Percentiles rank a stretch among this genome's conserved stretches.
Conservation (phyloP, 73 alveolate species). For the Paramecium octaurelia region DNA sequence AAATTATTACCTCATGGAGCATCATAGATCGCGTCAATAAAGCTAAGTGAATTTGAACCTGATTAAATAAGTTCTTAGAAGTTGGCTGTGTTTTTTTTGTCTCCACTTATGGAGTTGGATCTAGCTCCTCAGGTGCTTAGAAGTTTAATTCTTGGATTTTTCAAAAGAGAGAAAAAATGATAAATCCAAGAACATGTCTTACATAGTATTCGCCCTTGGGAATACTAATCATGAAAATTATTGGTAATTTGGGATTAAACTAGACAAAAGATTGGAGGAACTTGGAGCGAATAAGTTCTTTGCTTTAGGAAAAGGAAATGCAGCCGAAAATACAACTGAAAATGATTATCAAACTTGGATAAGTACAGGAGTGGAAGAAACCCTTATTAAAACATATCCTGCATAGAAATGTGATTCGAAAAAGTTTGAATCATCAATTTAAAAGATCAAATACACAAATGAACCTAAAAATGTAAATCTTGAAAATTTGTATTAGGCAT, state of each 20-base stretch:
- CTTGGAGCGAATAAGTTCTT: slow-evolving; percentile 41
- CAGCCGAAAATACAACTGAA: slow-evolving; percentile 58
- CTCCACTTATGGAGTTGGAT: slow-evolving; percentile 59
- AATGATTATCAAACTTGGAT: slow-evolving; percentile 49
- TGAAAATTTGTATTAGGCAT: slow-evolving; percentile 28
- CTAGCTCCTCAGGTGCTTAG: slow-evolving; percentile 32
- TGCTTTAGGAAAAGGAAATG: slow-evolving; percentile 49
- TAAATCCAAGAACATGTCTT: background rate
- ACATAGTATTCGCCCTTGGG: slow-evolving; percentile 55
- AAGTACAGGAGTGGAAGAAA: background rate
- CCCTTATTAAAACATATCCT: background rate
- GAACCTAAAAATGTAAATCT: background rate
- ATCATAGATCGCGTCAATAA: no score
- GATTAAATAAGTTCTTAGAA: background rate
- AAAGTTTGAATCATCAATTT: slow-evolving; percentile 1
- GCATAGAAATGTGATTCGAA: background rate
- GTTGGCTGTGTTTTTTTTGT: slow-evolving; percentile 36
- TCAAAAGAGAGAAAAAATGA: background rate
- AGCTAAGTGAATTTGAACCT: slow-evolving; percentile 57
- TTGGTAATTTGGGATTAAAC: slow-evolving; percentile 36
- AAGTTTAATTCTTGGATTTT: slow-evolving; percentile 38
- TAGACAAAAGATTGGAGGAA: slow-evolving; percentile 30
- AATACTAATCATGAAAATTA: slow-evolving; percentile 47
- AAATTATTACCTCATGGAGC: no score
- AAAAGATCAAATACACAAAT: background rate